Evolutionary conservation across 2,329 filamentous ascomycete species (phyloP), one percentile per base, ranked within the genome.

Genomic region (Aspergillus brunneoviolaceus): DNA sequence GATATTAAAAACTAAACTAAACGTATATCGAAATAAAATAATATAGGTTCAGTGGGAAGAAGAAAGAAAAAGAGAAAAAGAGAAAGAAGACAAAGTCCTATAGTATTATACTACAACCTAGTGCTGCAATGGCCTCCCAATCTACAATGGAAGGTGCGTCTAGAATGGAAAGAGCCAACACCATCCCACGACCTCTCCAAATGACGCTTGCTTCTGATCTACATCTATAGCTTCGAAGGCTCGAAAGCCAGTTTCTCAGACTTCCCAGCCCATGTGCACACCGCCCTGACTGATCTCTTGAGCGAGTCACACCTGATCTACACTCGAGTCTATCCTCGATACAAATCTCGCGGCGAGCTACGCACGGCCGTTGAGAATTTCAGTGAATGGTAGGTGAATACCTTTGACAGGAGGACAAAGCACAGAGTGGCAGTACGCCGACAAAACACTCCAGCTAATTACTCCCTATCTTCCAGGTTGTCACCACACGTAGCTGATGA

Each of bases 191-290:
- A 19, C 19, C 19, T 19, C 19, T 19, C 19, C 19, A 19, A 19
- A 19, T 19, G 19, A 19, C 19, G 19, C 19, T 19, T 19, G 19
- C 19, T 19, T 19, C 21, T 21, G 23, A 80, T 96, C 56, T 96
- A 92, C 72, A 87, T 96, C 58, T 93, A 96, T 78, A 92, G 93
- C 62, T 96, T 96, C 77, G 89, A 95, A 82, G 92, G 93, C 55
- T 89, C 91, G 61, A 90, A 95, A 74, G 89, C 89, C 33, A 96
- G 90, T 60, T 97, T 97, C 72, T 85, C 88, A 63, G 91, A 89
- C 49, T 96, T 97, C 68, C 93, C 93, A 0, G 90, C 90, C 7
- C 92, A 96, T 77, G 85, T 96, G 4, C 93, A 97, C 74, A 85
- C 87, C 66, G 82, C 90, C 39, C 80, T 96, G 45, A 86, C 86